Base-by-base conservation (phyloP, 2,329 filamentous ascomycete species). In the Ophiostoma sp. region DNA sequence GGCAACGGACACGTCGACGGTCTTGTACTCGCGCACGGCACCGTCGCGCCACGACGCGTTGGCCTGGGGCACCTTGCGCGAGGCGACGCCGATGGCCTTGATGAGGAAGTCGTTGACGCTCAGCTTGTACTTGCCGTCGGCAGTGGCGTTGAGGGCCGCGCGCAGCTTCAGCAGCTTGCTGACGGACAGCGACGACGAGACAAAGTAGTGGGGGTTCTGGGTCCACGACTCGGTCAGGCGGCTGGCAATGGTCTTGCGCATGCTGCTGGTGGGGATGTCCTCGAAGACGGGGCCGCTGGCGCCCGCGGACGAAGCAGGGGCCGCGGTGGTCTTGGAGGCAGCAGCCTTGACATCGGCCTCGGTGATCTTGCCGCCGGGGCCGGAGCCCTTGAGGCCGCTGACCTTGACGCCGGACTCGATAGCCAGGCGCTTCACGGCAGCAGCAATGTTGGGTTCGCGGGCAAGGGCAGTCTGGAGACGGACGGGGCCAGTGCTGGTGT, bases 31-130 rank as follows among this genome's bases (percentile, higher is more conserved):
- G 75, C 95, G 93, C 82, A 99, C 96, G 75, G 90, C 84, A 73
- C 92, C 93, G 75, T 89, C 89, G 76, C 90, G 88, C 94, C 95
- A 99, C 79, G 91, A 94, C 66, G 93, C 93, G 87, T 99, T 99
- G 81, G 93, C 95, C 73, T 91, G 87, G 70, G 95, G 95, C 65
- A 98, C 93, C 86, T 97, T 97, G 82, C 89, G 89, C 78, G 90
- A 92, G 71, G 95, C 95, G 72, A 91, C 83, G 70, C 87, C 91
- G 69, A 94, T 91, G 74, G 94, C 95, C 87, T 99, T 99, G 86
- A 99, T 92, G 72, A 99, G 85, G 86, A 99, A 97, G 82, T 99
- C 95, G 82, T 99, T 99, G 81, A 99, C 92, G n/a, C 93, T 97
- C 70, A 99, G 91, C 87, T 97, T 99, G 87, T 97, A 99, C 81